Percentiles rank a stretch among this genome's conserved stretches.
Conservation (phyloP, 768 basidiomycete species). For the Mycena crocata region DNA sequence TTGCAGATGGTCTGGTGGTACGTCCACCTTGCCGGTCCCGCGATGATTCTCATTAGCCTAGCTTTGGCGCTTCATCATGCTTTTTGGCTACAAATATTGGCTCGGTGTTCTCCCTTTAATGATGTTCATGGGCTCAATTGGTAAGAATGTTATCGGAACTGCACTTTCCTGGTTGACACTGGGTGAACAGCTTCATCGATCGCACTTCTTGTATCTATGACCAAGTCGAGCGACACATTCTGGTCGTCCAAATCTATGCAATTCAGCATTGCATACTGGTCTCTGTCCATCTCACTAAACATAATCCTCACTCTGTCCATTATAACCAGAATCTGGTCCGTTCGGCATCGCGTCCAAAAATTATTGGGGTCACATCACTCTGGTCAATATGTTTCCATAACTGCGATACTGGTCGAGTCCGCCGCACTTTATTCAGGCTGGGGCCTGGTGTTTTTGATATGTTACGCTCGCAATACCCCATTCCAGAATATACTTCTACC, state of each 20-base stretch:
- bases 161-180: too few relatives aligned
- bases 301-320: slow-evolving; percentile 50
- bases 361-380: slow-evolving; percentile 39
- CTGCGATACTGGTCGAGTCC: slow-evolving; percentile 50
- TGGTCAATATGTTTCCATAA: slow-evolving; percentile 40
- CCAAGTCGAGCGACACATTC: slow-evolving; percentile 16
- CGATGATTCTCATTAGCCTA: neutral
- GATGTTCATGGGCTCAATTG: slow-evolving; percentile 12
- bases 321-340: slow-evolving; percentile 39
- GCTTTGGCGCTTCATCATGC: slow-evolving; percentile 31
- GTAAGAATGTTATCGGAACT: neutral
- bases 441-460: slow-evolving; percentile 45
- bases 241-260: slow-evolving; percentile 33
- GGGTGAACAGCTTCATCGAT: neutral
- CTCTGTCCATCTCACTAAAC: slow-evolving; percentile 44
- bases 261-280: slow-evolving; percentile 38
- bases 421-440: slow-evolving; percentile 43
- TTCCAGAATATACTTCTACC: slow-evolving; percentile 48
- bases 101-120: slow-evolving; percentile 7
- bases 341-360: slow-evolving; percentile 31
- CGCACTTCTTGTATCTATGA: slow-evolving; percentile 20
- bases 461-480: slow-evolving; percentile 38
- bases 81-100: slow-evolving; percentile 15
- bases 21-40: neutral
- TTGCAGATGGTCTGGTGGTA: slow-evolving; percentile 38